Evolutionary conservation across 352 stramenopile genomes (phyloP), one percentile per base, ranked within the genome.

Genomic region (Phytophthora brassicae): DNA sequence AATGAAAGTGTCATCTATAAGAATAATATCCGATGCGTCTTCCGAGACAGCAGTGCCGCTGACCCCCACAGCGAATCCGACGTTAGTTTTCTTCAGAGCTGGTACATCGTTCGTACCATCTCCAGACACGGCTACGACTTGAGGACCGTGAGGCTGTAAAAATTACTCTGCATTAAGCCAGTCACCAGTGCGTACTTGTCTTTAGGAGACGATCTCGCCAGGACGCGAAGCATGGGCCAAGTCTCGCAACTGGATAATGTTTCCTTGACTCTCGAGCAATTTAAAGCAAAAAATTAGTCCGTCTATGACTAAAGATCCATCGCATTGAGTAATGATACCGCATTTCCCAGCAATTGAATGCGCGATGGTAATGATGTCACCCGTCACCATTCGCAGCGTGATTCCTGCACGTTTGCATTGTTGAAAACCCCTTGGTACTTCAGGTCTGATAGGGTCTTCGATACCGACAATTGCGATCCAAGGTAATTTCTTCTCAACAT

Each of bases 1-100:
- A 97, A 22, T 88, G 72, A 99, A 98, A 60, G 97, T 97, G 72
- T 98, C 94, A 72, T 99, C 96, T 75, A 97, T 92, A 44, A 97
- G 77, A 50, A 98, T 95, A 75, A 99, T 98, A 54, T 99, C 93
- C 28, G 88, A 97, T 3, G 94, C 95, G 48, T 98, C 92, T 73
- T 98, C 98, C 1, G 95, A 92, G 17, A 98, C 94, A 67, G 97
- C 85, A 26, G 89, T 97, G 55, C 91, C 91, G 39, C 75, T 88
- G 38, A 97, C 79, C 29, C 91, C 91, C 94, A 98, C 98, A 7
- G 90, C 88, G 60, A 98, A 84, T 38, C 94, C 92, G 23, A 98
- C 92, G 75, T 98, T 94, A n/a, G 94, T 94, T 51, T 92, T 90
- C 67, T 98, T 98, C 12, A 99, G 72, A 28, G 94, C 96, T 50